Percentiles rank a stretch among this genome's conserved stretches.
Conservation (phyloP, 306 rosid genomes). For the Arachis stenosperma region DNA sequence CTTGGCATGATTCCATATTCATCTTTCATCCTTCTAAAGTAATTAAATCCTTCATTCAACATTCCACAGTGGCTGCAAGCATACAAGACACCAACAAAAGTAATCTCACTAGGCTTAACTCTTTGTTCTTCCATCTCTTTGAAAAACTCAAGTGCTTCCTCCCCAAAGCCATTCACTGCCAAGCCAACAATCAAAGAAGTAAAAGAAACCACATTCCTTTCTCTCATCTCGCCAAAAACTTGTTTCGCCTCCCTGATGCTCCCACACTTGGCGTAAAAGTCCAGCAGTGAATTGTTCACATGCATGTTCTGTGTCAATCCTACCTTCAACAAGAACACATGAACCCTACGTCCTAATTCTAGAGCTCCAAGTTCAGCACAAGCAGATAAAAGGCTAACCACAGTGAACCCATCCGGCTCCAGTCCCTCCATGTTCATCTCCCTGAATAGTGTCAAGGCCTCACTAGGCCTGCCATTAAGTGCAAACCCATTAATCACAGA, state of each 20-base stretch:
- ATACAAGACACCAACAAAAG: conserved; percentile 65
- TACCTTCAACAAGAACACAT: conserved; percentile 49
- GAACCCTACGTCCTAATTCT: conserved; percentile 56
- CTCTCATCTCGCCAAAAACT: conserved; percentile 50
- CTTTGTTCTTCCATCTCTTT: conserved; percentile 51
- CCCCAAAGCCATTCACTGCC: conserved; percentile 67
- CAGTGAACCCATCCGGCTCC: conserved; percentile 61
- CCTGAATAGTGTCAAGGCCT: conserved; percentile 60
- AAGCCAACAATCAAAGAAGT: conserved; percentile 63
- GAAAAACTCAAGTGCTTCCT: conserved; percentile 58
- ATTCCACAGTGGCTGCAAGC: conserved; percentile 70
- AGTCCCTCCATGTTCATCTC: conserved; percentile 50
- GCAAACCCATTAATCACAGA: conserved; percentile 64
- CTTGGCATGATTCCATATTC: conserved; percentile 52
- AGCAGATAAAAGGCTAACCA: conserved; percentile 62
- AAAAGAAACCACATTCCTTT: conserved; percentile 53
- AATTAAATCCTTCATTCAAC: conserved; percentile 61
- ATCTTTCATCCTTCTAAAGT: conserved; percentile 54
- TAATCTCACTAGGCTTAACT: conserved; percentile 51
- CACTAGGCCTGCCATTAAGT: conserved; percentile 61
- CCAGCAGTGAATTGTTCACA: conserved; percentile 52
- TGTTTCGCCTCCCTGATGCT: conserved; percentile 47
- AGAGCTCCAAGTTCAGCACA: conserved; percentile 66
- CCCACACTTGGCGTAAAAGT: conserved; percentile 63
- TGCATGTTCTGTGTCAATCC: conserved; percentile 52